Conservation (phyloP, 192 early-diverging fungal genomes). For the Coemansia sp. region DNA sequence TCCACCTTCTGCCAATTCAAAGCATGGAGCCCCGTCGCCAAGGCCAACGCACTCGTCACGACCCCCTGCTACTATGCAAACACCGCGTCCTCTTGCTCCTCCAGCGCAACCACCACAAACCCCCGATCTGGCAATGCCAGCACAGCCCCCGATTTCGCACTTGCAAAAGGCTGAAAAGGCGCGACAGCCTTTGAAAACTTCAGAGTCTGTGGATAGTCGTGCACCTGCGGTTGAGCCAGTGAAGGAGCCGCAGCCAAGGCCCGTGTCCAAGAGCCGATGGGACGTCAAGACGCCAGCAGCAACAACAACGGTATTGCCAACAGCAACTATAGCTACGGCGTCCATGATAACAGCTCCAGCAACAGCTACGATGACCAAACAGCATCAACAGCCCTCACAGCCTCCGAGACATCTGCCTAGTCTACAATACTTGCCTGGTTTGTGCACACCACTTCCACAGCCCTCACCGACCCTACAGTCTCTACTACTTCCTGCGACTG, state of each 20-base stretch:
- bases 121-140: background rate
- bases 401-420: background rate
- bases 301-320: background rate
- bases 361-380: background rate
- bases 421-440: background rate
- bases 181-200: background rate
- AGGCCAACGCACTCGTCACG: background rate
- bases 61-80: background rate
- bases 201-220: background rate
- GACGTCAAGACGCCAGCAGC: background rate
- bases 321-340: too few species aligned
- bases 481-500: background rate
- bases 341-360: background rate
- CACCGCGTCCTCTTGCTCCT: background rate
- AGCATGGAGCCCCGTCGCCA: background rate
- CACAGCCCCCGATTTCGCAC: background rate
- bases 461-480: background rate
- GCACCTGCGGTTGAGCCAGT: background rate
- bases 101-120: background rate
- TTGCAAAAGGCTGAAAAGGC: background rate
- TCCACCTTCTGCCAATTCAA: background rate
- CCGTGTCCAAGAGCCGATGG: background rate
- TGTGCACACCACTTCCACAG: background rate
- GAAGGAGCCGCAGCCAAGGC: background rate
- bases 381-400: background rate